phyloP scores from a whole-genome alignment of 148 eudicot species.

The Gaultheria prostrata region DNA sequence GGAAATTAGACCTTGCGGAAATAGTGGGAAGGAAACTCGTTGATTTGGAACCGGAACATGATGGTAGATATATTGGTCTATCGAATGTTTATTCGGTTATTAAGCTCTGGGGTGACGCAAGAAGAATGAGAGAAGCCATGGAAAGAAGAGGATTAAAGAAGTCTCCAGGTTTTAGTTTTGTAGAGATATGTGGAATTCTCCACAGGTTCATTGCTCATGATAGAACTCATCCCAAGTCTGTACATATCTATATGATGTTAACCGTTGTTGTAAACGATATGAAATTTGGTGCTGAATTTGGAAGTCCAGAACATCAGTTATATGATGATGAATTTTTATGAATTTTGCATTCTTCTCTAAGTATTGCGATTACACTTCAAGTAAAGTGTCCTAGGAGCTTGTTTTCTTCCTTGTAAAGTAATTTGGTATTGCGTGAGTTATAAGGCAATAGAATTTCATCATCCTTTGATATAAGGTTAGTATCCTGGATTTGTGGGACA shows the following conservation, averaged over 20 bases:
- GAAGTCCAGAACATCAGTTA: conserved; percentile 12
- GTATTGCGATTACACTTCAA: not conserved
- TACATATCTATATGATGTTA: conserved; percentile 46
- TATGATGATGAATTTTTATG: not conserved
- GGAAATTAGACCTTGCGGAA: conserved; percentile 70
- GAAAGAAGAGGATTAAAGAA: conserved; percentile 80
- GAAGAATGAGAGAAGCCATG: conserved; percentile 67
- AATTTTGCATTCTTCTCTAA: not conserved
- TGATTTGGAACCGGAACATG: conserved; percentile 79
- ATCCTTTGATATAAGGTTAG: too few species aligned
- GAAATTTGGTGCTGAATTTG: conserved; percentile 33
- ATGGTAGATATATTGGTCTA: conserved; percentile 83
- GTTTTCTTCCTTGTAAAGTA: not conserved
- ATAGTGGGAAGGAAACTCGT: conserved; percentile 70
- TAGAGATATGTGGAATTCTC: conserved; percentile 59
- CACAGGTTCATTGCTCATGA: conserved; percentile 84
- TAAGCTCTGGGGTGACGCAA: conserved; percentile 73
- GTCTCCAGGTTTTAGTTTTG: conserved; percentile 70
- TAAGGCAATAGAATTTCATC: too few species aligned
- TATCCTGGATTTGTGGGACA: conserved; percentile 69
- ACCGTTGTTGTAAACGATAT: conserved; percentile 44
- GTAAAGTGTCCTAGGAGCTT: not conserved
- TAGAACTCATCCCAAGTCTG: conserved; percentile 52
- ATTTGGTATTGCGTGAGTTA: too few species aligned
- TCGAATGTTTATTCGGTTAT: conserved; percentile 74